Conservation (phyloP, 2,329 filamentous ascomycete species). For the Talaromyces sp. region DNA sequence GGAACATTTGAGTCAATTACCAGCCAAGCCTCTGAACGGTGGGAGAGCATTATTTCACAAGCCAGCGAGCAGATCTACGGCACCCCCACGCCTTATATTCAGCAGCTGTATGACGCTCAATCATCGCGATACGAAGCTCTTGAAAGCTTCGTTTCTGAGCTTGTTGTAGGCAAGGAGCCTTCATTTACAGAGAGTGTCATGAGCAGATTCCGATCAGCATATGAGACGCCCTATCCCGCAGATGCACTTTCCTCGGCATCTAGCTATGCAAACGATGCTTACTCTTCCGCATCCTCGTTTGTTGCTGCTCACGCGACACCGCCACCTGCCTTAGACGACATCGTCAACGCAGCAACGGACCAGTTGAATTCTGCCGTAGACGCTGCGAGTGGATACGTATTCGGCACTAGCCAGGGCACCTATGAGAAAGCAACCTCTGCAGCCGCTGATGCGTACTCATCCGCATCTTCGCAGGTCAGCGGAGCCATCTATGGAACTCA, state of each 20-base stretch:
- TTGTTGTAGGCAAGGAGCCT: constrained; percentile 74
- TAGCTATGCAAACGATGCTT: constrained; percentile 52
- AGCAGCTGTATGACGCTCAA: constrained; percentile 51
- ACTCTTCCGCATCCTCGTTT: constrained; percentile 34
- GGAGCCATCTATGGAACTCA: constrained; percentile 57
- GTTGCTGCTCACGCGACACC: constrained; percentile 47
- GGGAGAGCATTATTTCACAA: constrained; percentile 62
- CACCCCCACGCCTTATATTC: constrained; percentile 61
- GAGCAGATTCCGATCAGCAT: constrained; percentile 67
- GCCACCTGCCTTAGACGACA: constrained; percentile 57
- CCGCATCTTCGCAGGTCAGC: constrained; percentile 51
- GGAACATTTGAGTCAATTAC: constrained; percentile 49
- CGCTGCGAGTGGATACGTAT: constrained; percentile 58
- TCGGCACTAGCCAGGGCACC: constrained; percentile 47
- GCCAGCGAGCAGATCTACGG: constrained; percentile 71
- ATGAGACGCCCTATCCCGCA: constrained; percentile 59
- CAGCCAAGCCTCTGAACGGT: constrained; percentile 60
- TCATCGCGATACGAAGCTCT: constrained; percentile 65
- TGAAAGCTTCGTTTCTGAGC: constrained; percentile 70
- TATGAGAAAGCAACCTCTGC: constrained; percentile 55
- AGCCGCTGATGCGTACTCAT: constrained; percentile 51
- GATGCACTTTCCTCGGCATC: constrained; percentile 49
- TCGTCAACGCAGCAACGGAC: constrained; percentile 56
- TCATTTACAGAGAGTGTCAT: constrained; percentile 80
- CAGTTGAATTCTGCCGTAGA: constrained; percentile 60